A percentile compares a stretch with the other conserved stretches of the same genome.
Evolutionary conservation across 768 basidiomycete species (phyloP).

Genomic region (Pluteus cervinus): DNA sequence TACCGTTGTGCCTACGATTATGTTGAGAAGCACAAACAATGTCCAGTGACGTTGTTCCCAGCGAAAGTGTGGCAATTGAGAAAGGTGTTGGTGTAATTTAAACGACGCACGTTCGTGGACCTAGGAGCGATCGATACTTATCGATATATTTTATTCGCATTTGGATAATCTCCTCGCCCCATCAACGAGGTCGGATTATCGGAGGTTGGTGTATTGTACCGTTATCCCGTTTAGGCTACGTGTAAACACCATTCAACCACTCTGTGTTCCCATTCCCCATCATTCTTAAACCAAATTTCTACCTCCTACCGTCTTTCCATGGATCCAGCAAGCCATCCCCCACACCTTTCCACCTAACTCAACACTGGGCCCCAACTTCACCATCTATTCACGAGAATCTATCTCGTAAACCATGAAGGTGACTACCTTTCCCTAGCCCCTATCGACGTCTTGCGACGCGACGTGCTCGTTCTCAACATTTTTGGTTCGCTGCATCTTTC

Average conservation of each 20-base stretch:
- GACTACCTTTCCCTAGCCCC: no score
- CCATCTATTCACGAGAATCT: background rate
- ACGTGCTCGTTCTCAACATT: constrained; percentile 5
- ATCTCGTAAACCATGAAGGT: constrained; percentile 27
- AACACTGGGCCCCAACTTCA: no score
- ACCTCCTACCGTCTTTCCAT: no score
- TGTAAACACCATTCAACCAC: no score
- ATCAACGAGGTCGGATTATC: no score
- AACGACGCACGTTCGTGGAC: constrained; percentile 50
- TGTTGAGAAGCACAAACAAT: constrained; percentile 69
- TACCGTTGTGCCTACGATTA: constrained; percentile 87
- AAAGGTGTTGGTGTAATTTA: constrained; percentile 71
- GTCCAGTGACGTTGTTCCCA: constrained; percentile 82
- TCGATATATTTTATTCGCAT: constrained; percentile 9
- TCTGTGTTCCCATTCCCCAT: no score
- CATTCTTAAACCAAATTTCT: no score
- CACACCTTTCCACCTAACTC: no score
- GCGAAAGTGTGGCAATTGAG: constrained; percentile 76
- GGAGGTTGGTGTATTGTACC: no score
- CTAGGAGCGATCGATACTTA: constrained; percentile 19
- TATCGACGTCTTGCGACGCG: constrained; percentile 8
- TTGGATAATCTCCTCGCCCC: no score
- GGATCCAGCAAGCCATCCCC: no score
- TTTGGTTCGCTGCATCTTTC: constrained; percentile 8
- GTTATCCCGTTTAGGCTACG: no score